phyloP scores from a whole-genome alignment of 78 protist species.

The Dictyostelium firmibasis region DNA sequence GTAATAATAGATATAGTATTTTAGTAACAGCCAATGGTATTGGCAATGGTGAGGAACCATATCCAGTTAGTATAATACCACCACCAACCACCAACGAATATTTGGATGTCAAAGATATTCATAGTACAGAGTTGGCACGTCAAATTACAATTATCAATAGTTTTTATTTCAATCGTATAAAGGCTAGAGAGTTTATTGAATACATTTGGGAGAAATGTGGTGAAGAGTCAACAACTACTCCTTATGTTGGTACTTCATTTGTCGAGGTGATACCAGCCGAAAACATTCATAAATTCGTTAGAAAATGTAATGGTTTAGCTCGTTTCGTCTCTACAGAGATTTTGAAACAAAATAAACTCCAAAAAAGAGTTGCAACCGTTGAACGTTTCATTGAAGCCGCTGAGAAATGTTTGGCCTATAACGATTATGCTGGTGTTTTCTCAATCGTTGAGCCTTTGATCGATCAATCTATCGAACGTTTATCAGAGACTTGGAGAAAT shows the following conservation, averaged over 20 bases:
- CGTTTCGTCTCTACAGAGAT: conserved; percentile 29
- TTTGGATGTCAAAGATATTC: conserved; percentile 56
- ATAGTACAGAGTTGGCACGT: conserved; percentile 34
- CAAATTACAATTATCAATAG: conserved; percentile 51
- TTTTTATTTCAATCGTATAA: conserved; percentile 8
- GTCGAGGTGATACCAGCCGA: conserved; percentile 23
- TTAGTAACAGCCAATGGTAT: background rate
- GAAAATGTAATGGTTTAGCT: conserved; percentile 18
- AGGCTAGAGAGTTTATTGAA: conserved; percentile 39
- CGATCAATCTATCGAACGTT: conserved; percentile 23
- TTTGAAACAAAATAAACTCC: background rate
- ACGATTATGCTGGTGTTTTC: conserved; percentile 40
- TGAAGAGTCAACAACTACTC: conserved; percentile 15
- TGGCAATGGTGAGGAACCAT: conserved; percentile 4
- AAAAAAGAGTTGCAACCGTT: conserved; percentile 35
- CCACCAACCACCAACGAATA: conserved; percentile 27
- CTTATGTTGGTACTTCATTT: conserved; percentile 12
- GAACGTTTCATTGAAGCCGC: conserved; percentile 65
- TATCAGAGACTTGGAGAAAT: conserved; percentile 30
- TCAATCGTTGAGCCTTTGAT: conserved; percentile 11
- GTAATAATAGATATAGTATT: background rate
- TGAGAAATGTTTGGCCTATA: conserved; percentile 16
- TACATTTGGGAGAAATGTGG: conserved; percentile 37
- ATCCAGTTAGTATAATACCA: conserved; percentile 62
- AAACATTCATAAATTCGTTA: conserved; percentile 15